Percentiles rank a stretch among this genome's conserved stretches.
These are phyloP conservation scores for Lignosus rhinocerotis DNA, from an alignment of 1,284 basidiomycete genomes.

Conservation along the genomic window DNA sequence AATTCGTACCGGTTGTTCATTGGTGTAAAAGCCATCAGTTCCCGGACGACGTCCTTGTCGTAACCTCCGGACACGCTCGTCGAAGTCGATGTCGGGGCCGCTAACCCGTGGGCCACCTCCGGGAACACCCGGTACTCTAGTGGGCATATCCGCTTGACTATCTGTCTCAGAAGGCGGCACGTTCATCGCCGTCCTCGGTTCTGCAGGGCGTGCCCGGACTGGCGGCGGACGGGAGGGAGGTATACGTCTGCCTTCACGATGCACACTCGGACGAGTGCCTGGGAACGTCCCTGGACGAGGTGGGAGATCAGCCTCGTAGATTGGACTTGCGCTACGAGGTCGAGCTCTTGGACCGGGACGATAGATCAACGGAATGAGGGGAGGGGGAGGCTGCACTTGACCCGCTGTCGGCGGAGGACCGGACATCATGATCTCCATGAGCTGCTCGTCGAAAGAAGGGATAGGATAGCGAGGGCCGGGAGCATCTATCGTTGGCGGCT, in stretches of 20 bases:
- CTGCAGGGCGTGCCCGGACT: background rate
- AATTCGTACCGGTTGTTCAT: slow-evolving; percentile 9
- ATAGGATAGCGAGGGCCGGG: slow-evolving; percentile 45
- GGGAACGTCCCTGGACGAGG: slow-evolving; percentile 33
- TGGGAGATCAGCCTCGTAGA: slow-evolving; percentile 32
- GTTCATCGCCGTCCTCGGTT: background rate
- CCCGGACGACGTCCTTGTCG: slow-evolving; percentile 14
- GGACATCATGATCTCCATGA: slow-evolving; percentile 58
- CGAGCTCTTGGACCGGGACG: slow-evolving; percentile 46
- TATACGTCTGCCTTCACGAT: background rate
- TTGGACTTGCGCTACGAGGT: slow-evolving; percentile 47
- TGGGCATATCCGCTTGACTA: slow-evolving; percentile 3
- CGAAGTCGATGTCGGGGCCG: slow-evolving; percentile 23
- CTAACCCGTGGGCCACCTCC: background rate
- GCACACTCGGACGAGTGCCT: slow-evolving; percentile 4
- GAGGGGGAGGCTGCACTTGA: slow-evolving; percentile 51
- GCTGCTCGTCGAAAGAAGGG: slow-evolving; percentile 54
- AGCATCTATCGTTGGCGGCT: slow-evolving; percentile 37
- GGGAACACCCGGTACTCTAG: background rate
- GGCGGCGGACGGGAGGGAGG: slow-evolving; percentile 8
- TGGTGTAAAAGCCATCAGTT: slow-evolving; percentile 2
- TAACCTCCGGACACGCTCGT: slow-evolving; percentile 6
- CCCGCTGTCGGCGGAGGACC: slow-evolving; percentile 40
- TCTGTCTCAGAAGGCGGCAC: slow-evolving; percentile 11
- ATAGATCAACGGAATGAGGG: slow-evolving; percentile 54